Evolutionary conservation across 306 rosid species (phyloP).

Genomic region (Cicer cuneatum): DNA sequence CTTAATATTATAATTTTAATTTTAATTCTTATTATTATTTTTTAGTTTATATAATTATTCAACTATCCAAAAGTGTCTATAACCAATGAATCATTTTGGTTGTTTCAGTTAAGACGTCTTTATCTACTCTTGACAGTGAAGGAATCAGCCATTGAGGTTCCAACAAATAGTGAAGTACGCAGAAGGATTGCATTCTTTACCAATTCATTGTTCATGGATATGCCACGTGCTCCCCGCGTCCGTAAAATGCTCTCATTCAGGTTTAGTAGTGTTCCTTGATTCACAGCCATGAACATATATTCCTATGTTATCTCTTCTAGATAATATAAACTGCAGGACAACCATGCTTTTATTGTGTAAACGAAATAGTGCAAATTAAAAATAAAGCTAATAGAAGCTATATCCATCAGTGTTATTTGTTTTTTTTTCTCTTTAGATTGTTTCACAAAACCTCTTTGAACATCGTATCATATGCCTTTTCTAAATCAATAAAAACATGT

Average conservation of each 20-base stretch:
- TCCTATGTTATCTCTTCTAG: conserved; percentile 35
- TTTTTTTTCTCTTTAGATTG: conserved; percentile 26
- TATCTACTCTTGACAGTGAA: conserved; percentile 81
- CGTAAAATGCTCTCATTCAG: conserved; percentile 98
- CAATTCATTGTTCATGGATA: conserved; percentile 95
- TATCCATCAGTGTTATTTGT: conserved; percentile 33
- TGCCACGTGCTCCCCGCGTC: conserved; percentile 92
- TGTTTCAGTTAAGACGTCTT: conserved; percentile 84
- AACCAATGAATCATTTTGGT: conserved; percentile 35
- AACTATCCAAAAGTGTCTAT: conserved; percentile 26
- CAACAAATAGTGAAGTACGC: conserved; percentile 90
- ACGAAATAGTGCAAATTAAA: conserved; percentile 33
- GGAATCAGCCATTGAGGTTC: conserved; percentile 88
- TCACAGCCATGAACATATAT: conserved; percentile 33
- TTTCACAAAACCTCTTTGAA: not conserved
- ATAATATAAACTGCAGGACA: conserved; percentile 39
- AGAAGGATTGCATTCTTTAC: conserved; percentile 91
- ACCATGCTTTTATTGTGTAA: conserved; percentile 38
- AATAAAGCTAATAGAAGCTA: conserved; percentile 26
- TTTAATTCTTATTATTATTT: conserved; percentile 1
- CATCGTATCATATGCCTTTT: not conserved
- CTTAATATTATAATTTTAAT: not conserved
- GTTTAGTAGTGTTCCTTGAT: conserved; percentile 49
- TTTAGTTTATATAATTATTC: not conserved
- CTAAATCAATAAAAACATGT: not conserved